Evolutionary conservation across 2,329 filamentous ascomycete species (phyloP), one percentile per base, ranked within the genome.

Genomic region (Penicillium sp.): DNA sequence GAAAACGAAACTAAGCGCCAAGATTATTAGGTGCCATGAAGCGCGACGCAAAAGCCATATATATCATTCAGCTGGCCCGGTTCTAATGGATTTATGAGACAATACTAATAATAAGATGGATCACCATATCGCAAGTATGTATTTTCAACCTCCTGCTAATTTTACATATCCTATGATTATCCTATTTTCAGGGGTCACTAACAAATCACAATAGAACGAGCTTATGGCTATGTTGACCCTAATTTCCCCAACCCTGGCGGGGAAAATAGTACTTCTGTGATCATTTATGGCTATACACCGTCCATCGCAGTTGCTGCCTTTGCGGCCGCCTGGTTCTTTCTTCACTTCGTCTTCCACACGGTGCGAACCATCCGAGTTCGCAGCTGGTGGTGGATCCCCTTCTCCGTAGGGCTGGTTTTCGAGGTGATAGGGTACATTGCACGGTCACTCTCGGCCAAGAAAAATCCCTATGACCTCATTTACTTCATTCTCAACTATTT

Each of bases 401-500:
- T 60, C 35, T 51, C 58, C 6, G 38, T 32, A 2, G 55, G 58
- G 14, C 26, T 60, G 26, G 29, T 58, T 10, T 60, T 60, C 30
- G 58, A 60, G 18, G 55, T 60, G 8, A 46, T 58, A 23, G 55
- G 58, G 13, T 60, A 60, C 38, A 58, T 60, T 27, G 58, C 58
- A 2, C 46, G 58, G 47, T 49, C 50, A 4, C 42, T 60, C 14
- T 58, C 56, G 0, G 55, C 58, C 11, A 53, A 60, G 14, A 48
- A 54, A 30, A 18, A 60, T 32, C 55, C 58, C 0, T 60, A 60
- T 19, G 42, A 52, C 14, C 52, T 60, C 23, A 60, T 56, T 38
- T 60, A 58, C 27, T 60, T 60, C n/a, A 48, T 60, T 11, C 47
- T 60, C 16, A 58, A 58, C 14, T 60, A 60, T 30, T 60, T 60